These are phyloP conservation scores for Triticum urartu DNA, from an alignment of 176 grass and related monocot genomes.

Conservation along the genomic window DNA sequence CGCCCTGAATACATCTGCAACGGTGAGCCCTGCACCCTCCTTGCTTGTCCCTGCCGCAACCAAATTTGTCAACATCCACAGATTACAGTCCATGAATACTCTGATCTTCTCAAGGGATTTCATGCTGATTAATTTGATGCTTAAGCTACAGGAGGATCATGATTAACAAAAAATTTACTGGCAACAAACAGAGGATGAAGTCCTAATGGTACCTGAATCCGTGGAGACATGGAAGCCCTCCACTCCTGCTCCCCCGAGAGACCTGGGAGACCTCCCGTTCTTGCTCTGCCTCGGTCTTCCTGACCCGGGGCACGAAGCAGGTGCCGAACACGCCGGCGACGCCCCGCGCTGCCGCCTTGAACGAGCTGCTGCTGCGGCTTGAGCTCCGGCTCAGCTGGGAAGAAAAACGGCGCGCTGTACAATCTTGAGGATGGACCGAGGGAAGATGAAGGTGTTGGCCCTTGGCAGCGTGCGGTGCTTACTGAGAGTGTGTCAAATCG, in stretches of 20 bases:
- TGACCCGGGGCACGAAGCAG: constrained; percentile 43
- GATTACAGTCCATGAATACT: neutral
- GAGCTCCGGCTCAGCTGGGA: constrained; percentile 37
- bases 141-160: neutral
- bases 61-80: neutral
- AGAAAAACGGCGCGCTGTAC: constrained; percentile 26
- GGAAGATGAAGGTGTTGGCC: too few relatives aligned
- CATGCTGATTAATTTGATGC: neutral
- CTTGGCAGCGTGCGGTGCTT: too few relatives aligned
- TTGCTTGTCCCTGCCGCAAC: constrained; percentile 28
- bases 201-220: constrained; percentile 31
- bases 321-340: constrained; percentile 32
- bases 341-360: constrained; percentile 32
- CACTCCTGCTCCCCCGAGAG: constrained; percentile 5
- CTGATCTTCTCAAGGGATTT: too few relatives aligned
- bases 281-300: neutral
- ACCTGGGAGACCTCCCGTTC: neutral
- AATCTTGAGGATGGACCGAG: too few relatives aligned
- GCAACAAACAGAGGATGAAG: neutral
- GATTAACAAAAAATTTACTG: neutral
- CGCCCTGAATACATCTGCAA: constrained; percentile 21
- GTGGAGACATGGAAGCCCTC: constrained; percentile 12
- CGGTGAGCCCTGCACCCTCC: constrained; percentile 9
- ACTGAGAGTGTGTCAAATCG: too few relatives aligned
- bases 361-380: constrained; percentile 1